These are phyloP conservation scores for Canna indica DNA, from an alignment of 176 grass and related monocot genomes.

Conservation along the genomic window DNA sequence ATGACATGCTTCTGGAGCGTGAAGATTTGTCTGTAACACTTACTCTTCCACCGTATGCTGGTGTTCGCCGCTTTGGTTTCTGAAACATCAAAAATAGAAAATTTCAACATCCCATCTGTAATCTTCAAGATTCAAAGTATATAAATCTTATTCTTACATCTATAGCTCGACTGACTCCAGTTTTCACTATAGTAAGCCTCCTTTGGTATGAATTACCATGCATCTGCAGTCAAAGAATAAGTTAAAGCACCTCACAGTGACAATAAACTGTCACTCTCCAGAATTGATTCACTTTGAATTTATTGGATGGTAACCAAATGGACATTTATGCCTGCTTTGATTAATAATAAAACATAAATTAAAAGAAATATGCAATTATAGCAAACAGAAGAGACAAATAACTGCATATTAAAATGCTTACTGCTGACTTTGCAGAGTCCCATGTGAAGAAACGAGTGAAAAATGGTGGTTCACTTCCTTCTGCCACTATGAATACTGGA, in stretches of 20 bases:
- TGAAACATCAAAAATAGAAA: not conserved
- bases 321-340: too few relatives aligned
- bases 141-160: conserved; percentile 2
- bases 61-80: conserved; percentile 9
- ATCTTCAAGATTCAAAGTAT: not conserved
- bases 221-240: conserved; percentile 38
- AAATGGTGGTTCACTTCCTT: conserved; percentile 77
- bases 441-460: conserved; percentile 76
- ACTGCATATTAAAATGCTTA: conserved; percentile 8
- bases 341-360: not conserved
- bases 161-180: conserved; percentile 2
- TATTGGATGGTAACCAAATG: too few relatives aligned
- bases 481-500: conserved; percentile 40
- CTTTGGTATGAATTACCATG: conserved; percentile 84
- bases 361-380: not conserved
- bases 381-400: conserved; percentile 3
- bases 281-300: not conserved
- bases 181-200: conserved; percentile 42
- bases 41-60: conserved; percentile 2
- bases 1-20: conserved; percentile 20
- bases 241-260: not conserved
- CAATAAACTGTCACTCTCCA: conserved; percentile 5
- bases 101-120: not conserved
- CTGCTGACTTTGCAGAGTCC: conserved; percentile 52
- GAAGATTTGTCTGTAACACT: conserved; percentile 10